phyloP scores from a whole-genome alignment of 495 filamentous ascomycete genomes.

The Aspergillus sclerotiicarbonarius region DNA sequence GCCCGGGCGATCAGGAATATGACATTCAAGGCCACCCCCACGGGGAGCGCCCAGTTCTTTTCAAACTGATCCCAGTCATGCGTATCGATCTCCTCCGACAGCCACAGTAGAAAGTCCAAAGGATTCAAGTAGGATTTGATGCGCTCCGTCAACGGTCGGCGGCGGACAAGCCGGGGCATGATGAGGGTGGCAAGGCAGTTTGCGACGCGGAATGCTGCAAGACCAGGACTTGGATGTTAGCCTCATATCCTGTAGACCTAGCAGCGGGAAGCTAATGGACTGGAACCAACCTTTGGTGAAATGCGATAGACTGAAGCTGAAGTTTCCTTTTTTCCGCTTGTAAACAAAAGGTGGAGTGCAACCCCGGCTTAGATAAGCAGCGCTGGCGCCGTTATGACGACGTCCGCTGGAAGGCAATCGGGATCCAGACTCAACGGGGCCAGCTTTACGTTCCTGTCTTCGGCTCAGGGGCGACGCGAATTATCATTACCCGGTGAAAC shows the following conservation, averaged over 20 bases:
- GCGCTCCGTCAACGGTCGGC: constrained; percentile 70
- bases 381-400: constrained; percentile 20
- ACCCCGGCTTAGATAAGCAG: constrained; percentile 26
- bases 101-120: constrained; percentile 80
- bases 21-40: constrained; percentile 74
- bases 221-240: not conserved
- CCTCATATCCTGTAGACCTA: not conserved
- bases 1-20: constrained; percentile 79
- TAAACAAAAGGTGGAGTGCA: constrained; percentile 18
- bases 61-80: constrained; percentile 81
- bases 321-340: constrained; percentile 11
- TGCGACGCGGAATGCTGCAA: constrained; percentile 2
- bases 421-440: constrained; percentile 10
- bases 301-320: not conserved
- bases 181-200: constrained; percentile 19
- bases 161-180: constrained; percentile 79
- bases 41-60: constrained; percentile 66
- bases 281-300: not conserved
- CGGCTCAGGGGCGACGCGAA: not conserved
- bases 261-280: not conserved
- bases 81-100: constrained; percentile 85
- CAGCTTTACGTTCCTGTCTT: constrained; percentile 5
- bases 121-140: constrained; percentile 79
- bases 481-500: not conserved
- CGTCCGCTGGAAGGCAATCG: constrained; percentile 6